These are phyloP conservation scores for Russula sp. DNA, from an alignment of 768 basidiomycete species.

Conservation along the genomic window DNA sequence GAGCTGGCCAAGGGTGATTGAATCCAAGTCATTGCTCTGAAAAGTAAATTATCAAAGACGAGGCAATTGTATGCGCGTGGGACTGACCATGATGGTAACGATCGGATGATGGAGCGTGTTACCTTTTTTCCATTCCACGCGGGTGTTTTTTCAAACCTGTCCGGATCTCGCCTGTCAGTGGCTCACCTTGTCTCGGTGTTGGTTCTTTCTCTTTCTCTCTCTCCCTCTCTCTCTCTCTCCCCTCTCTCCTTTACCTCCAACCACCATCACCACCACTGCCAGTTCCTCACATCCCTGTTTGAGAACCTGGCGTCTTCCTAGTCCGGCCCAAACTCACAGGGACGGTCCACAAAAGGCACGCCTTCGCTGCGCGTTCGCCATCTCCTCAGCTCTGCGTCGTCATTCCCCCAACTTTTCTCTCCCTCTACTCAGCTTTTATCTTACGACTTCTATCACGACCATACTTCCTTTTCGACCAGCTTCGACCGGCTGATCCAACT, in stretches of 20 bases:
- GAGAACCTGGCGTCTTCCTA: slow-evolving; percentile 16
- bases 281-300: slow-evolving; percentile 8
- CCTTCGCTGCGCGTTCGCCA: slow-evolving; percentile 92
- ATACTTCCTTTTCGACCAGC: slow-evolving; percentile 35
- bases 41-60: neutral
- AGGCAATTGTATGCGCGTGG: neutral
- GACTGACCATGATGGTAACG: slow-evolving; percentile 11
- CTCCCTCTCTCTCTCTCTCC: slow-evolving; percentile 24
- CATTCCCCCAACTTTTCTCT: slow-evolving; percentile 29
- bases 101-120: neutral
- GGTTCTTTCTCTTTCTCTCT: slow-evolving; percentile 24
- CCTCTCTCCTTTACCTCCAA: slow-evolving; percentile 22
- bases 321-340: slow-evolving; percentile 14
- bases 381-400: slow-evolving; percentile 28
- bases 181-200: slow-evolving; percentile 20
- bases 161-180: slow-evolving; percentile 23
- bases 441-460: slow-evolving; percentile 78
- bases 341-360: slow-evolving; percentile 65
- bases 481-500: slow-evolving; percentile 32
- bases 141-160: slow-evolving; percentile 17
- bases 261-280: slow-evolving; percentile 28
- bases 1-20: slow-evolving; percentile 77
- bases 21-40: slow-evolving; percentile 44
- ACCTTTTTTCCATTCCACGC: slow-evolving; percentile 4
- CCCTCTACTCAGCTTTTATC: slow-evolving; percentile 30